Conservation (phyloP, 352 stramenopile species). For the Peronospora destructor region DNA sequence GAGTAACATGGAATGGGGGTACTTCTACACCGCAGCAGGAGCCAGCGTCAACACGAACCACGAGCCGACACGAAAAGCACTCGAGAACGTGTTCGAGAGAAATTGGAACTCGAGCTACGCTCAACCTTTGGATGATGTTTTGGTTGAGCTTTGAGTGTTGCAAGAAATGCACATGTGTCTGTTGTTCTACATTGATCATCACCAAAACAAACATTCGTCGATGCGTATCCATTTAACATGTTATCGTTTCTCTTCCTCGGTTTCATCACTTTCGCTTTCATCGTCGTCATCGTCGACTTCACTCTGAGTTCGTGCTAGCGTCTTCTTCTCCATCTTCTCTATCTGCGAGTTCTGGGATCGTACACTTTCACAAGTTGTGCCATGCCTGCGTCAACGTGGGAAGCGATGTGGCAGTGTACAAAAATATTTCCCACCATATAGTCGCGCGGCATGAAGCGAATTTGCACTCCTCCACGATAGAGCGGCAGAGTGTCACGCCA, state of each 20-base stretch:
- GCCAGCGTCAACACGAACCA: conserved; percentile 77
- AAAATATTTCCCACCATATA: conserved; percentile 66
- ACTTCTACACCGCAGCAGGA: conserved; percentile 80
- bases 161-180: not conserved
- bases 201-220: conserved; percentile 16
- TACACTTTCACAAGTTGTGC: conserved; percentile 58
- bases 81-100: conserved; percentile 59
- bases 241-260: conserved; percentile 8
- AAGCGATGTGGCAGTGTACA: conserved; percentile 70
- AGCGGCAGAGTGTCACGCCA: conserved; percentile 76
- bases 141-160: conserved; percentile 1
- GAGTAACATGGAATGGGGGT: conserved; percentile 85
- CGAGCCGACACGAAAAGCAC: conserved; percentile 36
- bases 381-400: conserved; percentile 68
- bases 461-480: conserved; percentile 50
- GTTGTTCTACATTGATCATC: conserved; percentile 1
- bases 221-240: conserved; percentile 6
- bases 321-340: conserved; percentile 5
- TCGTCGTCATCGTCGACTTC: conserved; percentile 4
- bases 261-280: conserved; percentile 4
- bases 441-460: conserved; percentile 56
- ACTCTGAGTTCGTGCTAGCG: conserved; percentile 1
- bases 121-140: conserved; percentile 23
- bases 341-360: conserved; percentile 4
- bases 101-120: conserved; percentile 77